phyloP scores from a whole-genome alignment of 768 basidiomycete genomes.

The Kwoniella shandongensis region DNA sequence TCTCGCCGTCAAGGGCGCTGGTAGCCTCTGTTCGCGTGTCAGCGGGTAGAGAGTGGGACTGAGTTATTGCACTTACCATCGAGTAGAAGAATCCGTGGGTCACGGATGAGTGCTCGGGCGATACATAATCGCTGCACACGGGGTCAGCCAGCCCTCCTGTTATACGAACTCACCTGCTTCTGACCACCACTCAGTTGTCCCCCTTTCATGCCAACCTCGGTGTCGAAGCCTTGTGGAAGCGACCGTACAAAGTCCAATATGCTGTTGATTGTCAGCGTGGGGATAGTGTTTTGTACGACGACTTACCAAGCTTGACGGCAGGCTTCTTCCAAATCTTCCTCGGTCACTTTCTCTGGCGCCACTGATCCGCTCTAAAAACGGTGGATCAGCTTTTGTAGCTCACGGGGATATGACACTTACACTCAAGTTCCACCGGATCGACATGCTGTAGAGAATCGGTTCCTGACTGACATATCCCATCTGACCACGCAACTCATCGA shows the following conservation, averaged over 20 bases:
- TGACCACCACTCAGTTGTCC: constrained; percentile 48
- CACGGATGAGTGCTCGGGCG: constrained; percentile 47
- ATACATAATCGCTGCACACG: constrained; percentile 45
- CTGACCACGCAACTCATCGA: constrained; percentile 33
- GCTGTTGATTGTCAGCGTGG: constrained; percentile 10
- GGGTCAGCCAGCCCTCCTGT: not conserved
- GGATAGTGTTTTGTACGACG: not conserved
- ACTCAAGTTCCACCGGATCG: constrained; percentile 43
- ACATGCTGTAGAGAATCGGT: constrained; percentile 48
- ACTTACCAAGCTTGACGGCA: constrained; percentile 39
- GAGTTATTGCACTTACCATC: constrained; percentile 23
- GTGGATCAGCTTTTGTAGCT: not conserved
- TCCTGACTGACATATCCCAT: constrained; percentile 53
- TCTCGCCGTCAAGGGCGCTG: constrained; percentile 45
- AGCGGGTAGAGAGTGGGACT: not conserved
- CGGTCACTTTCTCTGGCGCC: constrained; percentile 21
- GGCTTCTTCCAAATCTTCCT: constrained; percentile 26
- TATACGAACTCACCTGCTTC: constrained; percentile 31
- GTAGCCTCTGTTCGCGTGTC: constrained; percentile 32
- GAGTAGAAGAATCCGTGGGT: constrained; percentile 48
- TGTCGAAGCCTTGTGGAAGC: constrained; percentile 42
- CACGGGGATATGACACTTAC: constrained; percentile 12
- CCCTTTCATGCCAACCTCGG: constrained; percentile 50
- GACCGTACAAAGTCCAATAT: constrained; percentile 39
- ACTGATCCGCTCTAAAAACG: constrained; percentile 24